phyloP scores from a whole-genome alignment of 1,284 basidiomycete species.

The Ceratobasidium theobromae region DNA sequence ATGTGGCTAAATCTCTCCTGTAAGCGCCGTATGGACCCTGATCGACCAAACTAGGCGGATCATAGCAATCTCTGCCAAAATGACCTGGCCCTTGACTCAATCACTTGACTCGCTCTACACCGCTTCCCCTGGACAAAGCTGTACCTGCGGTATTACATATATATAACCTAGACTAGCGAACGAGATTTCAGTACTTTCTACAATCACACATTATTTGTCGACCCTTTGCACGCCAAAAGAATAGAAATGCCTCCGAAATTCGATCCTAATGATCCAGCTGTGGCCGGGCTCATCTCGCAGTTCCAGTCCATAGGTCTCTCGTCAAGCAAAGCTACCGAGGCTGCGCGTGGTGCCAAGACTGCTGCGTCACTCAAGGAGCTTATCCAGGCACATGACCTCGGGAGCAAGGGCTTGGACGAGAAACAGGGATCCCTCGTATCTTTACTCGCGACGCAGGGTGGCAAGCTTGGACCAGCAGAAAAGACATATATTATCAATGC shows the following conservation, averaged over 20 bases:
- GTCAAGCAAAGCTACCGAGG: constrained; percentile 79
- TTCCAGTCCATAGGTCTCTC: constrained; percentile 82
- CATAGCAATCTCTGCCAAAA: not conserved
- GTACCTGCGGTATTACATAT: too few relatives aligned
- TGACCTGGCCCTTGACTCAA: constrained; percentile 14
- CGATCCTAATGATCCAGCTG: constrained; percentile 50
- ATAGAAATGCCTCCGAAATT: constrained; percentile 52
- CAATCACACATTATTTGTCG: too few relatives aligned
- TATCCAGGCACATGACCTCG: constrained; percentile 61
- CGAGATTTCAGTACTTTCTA: too few relatives aligned
- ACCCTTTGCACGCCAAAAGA: not conserved
- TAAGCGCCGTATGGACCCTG: constrained; percentile 21
- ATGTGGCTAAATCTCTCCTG: not conserved
- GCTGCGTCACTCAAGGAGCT: constrained; percentile 70
- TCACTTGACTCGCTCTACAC: constrained; percentile 9
- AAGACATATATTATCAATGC: constrained; percentile 67
- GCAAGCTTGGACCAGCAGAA: constrained; percentile 62
- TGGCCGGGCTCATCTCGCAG: constrained; percentile 56
- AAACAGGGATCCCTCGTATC: constrained; percentile 78
- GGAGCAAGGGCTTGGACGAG: constrained; percentile 62
- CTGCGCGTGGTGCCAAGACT: constrained; percentile 76
- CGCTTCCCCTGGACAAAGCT: not conserved
- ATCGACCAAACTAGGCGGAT: not conserved
- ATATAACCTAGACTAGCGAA: too few relatives aligned
- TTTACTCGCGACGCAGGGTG: constrained; percentile 64